phyloP scores from a whole-genome alignment of 2,329 filamentous ascomycete genomes.

The Berkeleyomyces rouxiae region DNA sequence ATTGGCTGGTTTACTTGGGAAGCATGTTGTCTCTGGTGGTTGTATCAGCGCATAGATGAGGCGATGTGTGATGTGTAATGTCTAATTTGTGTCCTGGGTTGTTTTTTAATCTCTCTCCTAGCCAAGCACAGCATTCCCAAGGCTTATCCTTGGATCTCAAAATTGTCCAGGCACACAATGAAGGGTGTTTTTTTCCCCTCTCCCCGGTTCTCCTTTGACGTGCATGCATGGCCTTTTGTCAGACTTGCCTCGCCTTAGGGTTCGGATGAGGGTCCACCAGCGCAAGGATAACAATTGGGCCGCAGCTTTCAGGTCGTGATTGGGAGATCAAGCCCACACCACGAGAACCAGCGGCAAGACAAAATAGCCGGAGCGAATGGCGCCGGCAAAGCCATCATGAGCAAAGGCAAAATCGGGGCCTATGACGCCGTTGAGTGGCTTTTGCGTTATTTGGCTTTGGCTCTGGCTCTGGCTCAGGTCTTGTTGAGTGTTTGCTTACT shows the following conservation, averaged over 20 bases:
- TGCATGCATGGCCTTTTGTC: neutral
- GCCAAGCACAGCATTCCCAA: neutral
- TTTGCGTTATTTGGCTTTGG: too few relatives aligned
- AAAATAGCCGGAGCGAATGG: neutral
- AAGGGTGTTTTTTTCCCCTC: neutral
- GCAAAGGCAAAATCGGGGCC: too few relatives aligned
- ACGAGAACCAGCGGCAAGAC: neutral
- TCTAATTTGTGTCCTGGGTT: neutral
- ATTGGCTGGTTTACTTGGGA: neutral
- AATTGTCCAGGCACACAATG: neutral
- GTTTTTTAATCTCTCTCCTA: neutral
- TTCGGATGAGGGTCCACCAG: neutral
- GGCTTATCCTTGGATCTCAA: neutral
- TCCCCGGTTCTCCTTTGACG: neutral
- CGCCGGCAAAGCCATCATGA: neutral
- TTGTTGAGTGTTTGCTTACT: too few relatives aligned
- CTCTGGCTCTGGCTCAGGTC: too few relatives aligned
- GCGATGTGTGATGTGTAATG: neutral
- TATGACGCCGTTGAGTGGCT: too few relatives aligned
- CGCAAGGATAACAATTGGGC: neutral
- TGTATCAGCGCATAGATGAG: neutral
- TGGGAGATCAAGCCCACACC: neutral
- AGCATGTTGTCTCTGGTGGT: neutral
- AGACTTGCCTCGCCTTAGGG: neutral
- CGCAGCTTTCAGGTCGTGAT: neutral